Base-by-base conservation (phyloP, 2,329 filamentous ascomycete genomes). In the Fusarium keratoplasticum region DNA sequence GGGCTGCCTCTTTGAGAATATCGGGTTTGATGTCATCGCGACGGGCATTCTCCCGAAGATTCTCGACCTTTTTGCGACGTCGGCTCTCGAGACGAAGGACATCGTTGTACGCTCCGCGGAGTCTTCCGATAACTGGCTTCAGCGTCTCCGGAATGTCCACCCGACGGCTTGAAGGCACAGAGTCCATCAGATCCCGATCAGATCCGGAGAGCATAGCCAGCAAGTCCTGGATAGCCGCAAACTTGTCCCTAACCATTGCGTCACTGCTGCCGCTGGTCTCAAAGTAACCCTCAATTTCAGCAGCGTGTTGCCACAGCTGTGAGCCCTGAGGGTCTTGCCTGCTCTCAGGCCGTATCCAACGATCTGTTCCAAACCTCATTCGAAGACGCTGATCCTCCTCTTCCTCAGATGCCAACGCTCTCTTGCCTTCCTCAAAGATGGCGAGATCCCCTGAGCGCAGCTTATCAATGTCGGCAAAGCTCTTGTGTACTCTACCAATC, bases 11-110 rank as follows among this genome's bases (percentile, higher is more conserved):
- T 58, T 89, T 89, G 25, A 98, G 87, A 5, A 99, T 92, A 59
- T 95, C 94, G 0, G 90, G 89, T 78, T 95, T 95, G 77, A 98
- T 95, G 81, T 98, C 96, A 82, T 99, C 96, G 25, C 90, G 89
- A 61, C 93, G 94, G 5, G 93, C 92, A 79, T 95, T 97, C 68
- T 95, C 92, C 35, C 92, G 90, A 55, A 98, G 82, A 1, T 89
- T 87, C 79, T 98, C 95, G 3, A 96, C 92, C 79, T 94, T 95
- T 72, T 94, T 92, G 69, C 92, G 89, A 58, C 96, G 88, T 63
- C 94, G 89, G 69, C 92, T 95, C 81, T 99, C 96, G 1, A 98
- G 87, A 16, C 95, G 90, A 64, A 90, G 91, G 4, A 97, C 90
- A 73, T 98, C 95, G 80, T 97, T 98, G 78, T 98, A 91, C 11